Base-by-base conservation (phyloP, 257 asterid genomes). In the Lycium ferocissimum region DNA sequence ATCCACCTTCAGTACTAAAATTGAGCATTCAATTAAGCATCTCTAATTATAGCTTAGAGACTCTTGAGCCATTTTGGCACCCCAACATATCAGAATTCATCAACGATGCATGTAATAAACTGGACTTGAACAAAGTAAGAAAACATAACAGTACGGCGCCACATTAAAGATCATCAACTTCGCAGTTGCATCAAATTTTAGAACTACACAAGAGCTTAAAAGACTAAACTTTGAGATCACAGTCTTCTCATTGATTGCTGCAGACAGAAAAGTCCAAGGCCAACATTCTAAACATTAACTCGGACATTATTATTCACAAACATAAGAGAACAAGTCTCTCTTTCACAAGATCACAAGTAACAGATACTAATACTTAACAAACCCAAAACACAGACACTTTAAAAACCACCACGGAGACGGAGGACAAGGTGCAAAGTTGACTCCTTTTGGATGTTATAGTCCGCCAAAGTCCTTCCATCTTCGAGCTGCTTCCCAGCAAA, bases 401-500 rank as follows among this genome's bases (percentile, higher is more conserved):
- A 71, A 10, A 71, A 38, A 71, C 79, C 79, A 40, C 79, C 79
- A 71, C 79, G 79, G 56, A 71, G 79, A 71, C 79, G 79, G 62
- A 81, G 75, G 15, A 59, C 75, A 49, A 67, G 61, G 69, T 83
- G 85, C 11, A 83, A 81, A 17, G 85, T 83, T 0, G 85, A 83
- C 58, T 83, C 85, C 40, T 83, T 83, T 35, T 70, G 85, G 26
- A 83, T 83, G 11, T 83, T 83, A 26, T 83, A 83, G 22, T 83
- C 85, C 6, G 85, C 85, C 9, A 83, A 51, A 11, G 85, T 83
- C 0, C 85, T 26, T 12, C 85, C 85, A 56, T 83, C 85, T 51
- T 83, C 85, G 1, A 83, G 37, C 7, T 83, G 85, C 20, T 83
- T 83, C 3, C 85, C 85, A 6, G 85, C 85, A 17, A 83, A 83